Evolutionary conservation across 1,284 basidiomycete species (phyloP), one percentile per base, ranked within the genome.

Genomic region (Ceratobasidium sp.): DNA sequence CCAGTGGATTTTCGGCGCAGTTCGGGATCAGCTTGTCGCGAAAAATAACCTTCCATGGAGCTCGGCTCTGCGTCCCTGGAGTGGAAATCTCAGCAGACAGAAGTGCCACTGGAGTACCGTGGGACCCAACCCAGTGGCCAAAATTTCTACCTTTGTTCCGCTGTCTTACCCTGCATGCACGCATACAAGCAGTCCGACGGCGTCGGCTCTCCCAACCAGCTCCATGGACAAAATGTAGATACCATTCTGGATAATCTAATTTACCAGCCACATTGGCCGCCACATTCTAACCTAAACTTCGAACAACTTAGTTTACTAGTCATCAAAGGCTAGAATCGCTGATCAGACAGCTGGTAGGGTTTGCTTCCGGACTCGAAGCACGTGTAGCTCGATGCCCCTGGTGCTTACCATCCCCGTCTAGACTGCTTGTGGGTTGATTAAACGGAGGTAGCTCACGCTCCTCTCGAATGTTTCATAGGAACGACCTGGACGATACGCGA

Each of bases 341-440:
- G 20, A 61, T 33, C n/a, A 18, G 18, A 33, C 42, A 64, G 40
- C 4, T 33, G 33, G 49, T 51, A 51, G 49, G 46, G 46, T 49
- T 33, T 33, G 46, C 28, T 33, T 33, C 33, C 33, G 33, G 33
- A 33, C 33, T 40, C 33, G 60, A 61, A 33, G 33, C 60, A 61
- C 60, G 28, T 20, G 33, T 61, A 20, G 60, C 33, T 3, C 5
- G 15, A 20, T 49, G 49, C n/a, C 49, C 49, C 49, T 51, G 49
- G 33, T 33, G 10, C 33, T 61, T 61, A 33, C 61, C 40, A 64
- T 40, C 39, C 23, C n/a, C 61, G 40, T 7, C 61, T 64, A 64
- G 61, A n/a, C 61, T 26, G 40, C 18, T 44, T 23, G 40, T 60
- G 61, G 61, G 12, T 64, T 64, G 42, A 64, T 64, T 64, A 64